phyloP scores from a whole-genome alignment of 768 basidiomycete genomes.

The Lactifluus echinatus region DNA sequence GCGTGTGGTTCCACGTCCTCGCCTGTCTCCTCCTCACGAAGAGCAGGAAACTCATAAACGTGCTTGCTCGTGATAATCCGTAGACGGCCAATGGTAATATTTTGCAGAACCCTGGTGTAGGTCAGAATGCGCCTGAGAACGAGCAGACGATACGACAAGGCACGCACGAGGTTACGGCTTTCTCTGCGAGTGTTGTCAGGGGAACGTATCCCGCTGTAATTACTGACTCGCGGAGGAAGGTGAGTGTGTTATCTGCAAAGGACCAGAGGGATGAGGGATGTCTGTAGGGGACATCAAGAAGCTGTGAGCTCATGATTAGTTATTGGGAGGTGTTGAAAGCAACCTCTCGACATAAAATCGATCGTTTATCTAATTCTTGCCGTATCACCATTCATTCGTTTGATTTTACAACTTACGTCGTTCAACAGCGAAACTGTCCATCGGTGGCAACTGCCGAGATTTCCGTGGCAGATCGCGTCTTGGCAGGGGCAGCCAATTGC shows the following conservation, averaged over 20 bases:
- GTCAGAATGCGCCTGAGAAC: neutral
- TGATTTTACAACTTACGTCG: no score
- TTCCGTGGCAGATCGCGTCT: no score
- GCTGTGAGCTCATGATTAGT: conserved; percentile 1
- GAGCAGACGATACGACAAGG: neutral
- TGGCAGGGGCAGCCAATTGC: no score
- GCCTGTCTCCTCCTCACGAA: neutral
- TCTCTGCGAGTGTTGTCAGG: conserved; percentile 5
- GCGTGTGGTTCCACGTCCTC: neutral
- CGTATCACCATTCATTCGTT: no score
- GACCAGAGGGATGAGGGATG: conserved; percentile 9
- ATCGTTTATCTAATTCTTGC: no score
- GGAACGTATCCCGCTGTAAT: conserved; percentile 2
- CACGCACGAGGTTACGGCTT: conserved; percentile 3
- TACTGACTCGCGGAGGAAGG: neutral
- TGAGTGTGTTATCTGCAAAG: conserved; percentile 5
- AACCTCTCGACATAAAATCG: neutral
- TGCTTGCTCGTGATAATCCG: neutral
- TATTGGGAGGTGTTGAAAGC: neutral
- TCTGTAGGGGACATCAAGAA: conserved; percentile 1
- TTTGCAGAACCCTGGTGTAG: neutral
- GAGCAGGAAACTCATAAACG: neutral
- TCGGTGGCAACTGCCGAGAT: no score
- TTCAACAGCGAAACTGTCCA: no score
- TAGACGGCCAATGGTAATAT: neutral